Base-by-base conservation (phyloP, 2,329 filamentous ascomycete genomes). In the Cercospora sp. region DNA sequence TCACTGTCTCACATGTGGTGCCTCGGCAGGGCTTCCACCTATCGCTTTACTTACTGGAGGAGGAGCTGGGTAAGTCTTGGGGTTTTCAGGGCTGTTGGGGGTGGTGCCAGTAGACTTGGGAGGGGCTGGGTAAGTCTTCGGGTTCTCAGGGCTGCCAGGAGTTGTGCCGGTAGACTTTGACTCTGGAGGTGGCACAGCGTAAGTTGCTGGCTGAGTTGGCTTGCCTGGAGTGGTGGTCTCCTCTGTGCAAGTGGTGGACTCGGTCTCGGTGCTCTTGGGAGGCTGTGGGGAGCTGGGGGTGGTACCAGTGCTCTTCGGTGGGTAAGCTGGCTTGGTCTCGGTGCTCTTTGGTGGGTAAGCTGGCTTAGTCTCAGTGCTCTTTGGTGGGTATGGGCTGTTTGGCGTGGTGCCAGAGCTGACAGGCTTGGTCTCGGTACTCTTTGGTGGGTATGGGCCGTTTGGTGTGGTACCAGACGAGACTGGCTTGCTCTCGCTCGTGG, bases 111-210 rank as follows among this genome's bases (percentile, higher is more conserved):
- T 36, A 16, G 33, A 36, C 33, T 30, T 30, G 3, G 61, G 20
- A 55, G 60, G 23, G 20, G 8, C 16, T 30, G 2, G 23, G 26
- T 31, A 63, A 16, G 61, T 63, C 5, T 3, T 42, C 58, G 62
- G 62, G 51, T 64, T 58, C 12, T 16, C 62, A 48, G 63, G 55
- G 20, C 30, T 58, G 65, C 30, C 39, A 13, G 65, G 33, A 8
- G 65, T 57, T 28, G 59, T 45, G 31, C 31, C 18, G 12, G 59
- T 58, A 30, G 59, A 42, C 18, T 31, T 30, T 45, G n/a, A 33
- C 55, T 51, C 36, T 6, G 23, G 30, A 4, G 30, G 26, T 23
- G 48, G 48, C 42, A 48, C n/a, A 18, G 42, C n/a, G 39, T 33
- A 33, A 23, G 39, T 23, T 4, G 53, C 26, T 16, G 63, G 36